Evolutionary conservation across 768 basidiomycete genomes (phyloP).

Genomic region (Mycena rosella): DNA sequence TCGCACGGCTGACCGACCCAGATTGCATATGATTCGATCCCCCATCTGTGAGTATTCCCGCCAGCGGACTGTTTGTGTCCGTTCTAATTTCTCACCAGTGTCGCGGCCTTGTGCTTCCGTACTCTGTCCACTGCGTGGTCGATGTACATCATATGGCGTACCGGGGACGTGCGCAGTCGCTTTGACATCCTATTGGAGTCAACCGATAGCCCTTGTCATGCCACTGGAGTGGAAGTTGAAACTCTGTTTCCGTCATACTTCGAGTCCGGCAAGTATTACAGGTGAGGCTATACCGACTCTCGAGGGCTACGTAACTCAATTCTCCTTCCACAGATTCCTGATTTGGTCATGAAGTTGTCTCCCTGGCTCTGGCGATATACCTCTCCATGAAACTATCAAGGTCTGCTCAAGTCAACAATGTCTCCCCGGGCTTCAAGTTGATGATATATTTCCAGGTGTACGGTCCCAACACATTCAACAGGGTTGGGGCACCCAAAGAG

Average conservation of each 20-base stretch:
- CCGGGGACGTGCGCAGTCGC: slow-evolving; percentile 25
- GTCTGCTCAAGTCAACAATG: not conserved
- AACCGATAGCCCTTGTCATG: slow-evolving; percentile 31
- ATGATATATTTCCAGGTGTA: slow-evolving; percentile 25
- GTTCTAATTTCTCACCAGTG: slow-evolving; percentile 15
- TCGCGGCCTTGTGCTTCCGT: slow-evolving; percentile 35
- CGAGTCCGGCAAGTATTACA: slow-evolving; percentile 23
- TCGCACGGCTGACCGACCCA: slow-evolving; percentile 14
- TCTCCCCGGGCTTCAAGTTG: not conserved
- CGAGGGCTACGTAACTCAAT: not conserved
- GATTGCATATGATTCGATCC: slow-evolving; percentile 50
- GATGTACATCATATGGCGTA: slow-evolving; percentile 37
- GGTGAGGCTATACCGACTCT: not conserved
- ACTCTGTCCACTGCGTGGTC: slow-evolving; percentile 34
- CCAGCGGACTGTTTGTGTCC: not conserved
- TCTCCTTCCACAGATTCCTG: slow-evolving; percentile 29
- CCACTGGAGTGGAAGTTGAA: slow-evolving; percentile 25
- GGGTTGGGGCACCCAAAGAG: slow-evolving; percentile 49
- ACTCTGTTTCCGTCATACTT: slow-evolving; percentile 33
- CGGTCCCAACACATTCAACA: slow-evolving; percentile 46
- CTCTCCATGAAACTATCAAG: slow-evolving; percentile 35
- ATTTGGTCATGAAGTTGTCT: slow-evolving; percentile 30
- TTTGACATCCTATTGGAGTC: slow-evolving; percentile 26
- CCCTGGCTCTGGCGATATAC: slow-evolving; percentile 25
- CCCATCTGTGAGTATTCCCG: slow-evolving; percentile 49